These are phyloP conservation scores for Tylopilus vinaceipallidus DNA, from an alignment of 768 basidiomycete species.

Conservation along the genomic window DNA sequence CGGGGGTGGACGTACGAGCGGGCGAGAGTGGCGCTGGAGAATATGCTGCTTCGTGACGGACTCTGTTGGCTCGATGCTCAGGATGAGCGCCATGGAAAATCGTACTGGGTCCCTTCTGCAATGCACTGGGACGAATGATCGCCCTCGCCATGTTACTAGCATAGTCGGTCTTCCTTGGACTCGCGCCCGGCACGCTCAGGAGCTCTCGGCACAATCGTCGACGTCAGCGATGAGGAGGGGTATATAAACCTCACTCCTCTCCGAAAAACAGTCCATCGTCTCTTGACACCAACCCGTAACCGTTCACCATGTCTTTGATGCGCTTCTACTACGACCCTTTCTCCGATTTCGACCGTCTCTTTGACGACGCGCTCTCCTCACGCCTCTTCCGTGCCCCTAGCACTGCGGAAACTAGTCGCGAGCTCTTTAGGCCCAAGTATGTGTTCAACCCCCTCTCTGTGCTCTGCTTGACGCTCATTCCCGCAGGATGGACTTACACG, in stretches of 20 bases:
- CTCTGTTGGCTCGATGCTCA: slow-evolving; percentile 96
- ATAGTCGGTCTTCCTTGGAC: neutral
- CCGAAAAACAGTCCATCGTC: neutral
- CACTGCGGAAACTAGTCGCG: slow-evolving; percentile 12
- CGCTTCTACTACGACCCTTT: slow-evolving; percentile 37
- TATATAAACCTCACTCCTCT: slow-evolving; percentile 1
- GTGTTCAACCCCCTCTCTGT: neutral
- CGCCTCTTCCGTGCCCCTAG: slow-evolving; percentile 18
- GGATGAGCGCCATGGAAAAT: slow-evolving; percentile 58
- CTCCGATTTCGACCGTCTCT: slow-evolving; percentile 43
- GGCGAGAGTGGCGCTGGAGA: slow-evolving; percentile 75
- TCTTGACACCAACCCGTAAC: neutral
- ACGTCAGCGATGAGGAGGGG: slow-evolving; percentile 1
- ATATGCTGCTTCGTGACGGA: slow-evolving; percentile 88
- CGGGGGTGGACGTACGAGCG: slow-evolving; percentile 81
- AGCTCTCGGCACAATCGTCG: neutral
- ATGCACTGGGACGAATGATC: slow-evolving; percentile 76
- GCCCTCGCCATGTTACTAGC: too few relatives aligned
- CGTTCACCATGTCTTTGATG: slow-evolving; percentile 24
- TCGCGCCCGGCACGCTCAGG: neutral
- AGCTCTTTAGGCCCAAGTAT: slow-evolving; percentile 34
- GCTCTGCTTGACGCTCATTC: neutral
- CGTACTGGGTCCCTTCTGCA: slow-evolving; percentile 87
- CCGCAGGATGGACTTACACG: slow-evolving; percentile 56
- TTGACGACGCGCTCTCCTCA: slow-evolving; percentile 37